These are phyloP conservation scores for Aspergillus costaricaensis DNA, from an alignment of 2,329 filamentous ascomycete species.

Conservation along the genomic window DNA sequence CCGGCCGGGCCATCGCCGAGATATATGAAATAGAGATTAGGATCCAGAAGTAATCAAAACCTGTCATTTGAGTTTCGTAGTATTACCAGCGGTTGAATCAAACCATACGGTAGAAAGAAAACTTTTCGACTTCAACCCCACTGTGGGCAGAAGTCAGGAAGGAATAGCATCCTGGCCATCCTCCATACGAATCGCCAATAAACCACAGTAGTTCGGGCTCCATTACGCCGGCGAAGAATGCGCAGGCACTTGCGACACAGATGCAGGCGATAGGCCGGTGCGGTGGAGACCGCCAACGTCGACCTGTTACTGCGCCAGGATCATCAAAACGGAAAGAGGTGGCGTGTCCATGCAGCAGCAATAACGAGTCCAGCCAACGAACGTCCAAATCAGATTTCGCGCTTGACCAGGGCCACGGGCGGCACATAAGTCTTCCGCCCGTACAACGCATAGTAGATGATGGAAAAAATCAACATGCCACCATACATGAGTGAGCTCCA, in stretches of 20 bases:
- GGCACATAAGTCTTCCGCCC: conserved; percentile 39
- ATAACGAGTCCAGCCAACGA: neutral
- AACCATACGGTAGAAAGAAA: neutral
- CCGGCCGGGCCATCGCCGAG: neutral
- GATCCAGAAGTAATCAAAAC: neutral
- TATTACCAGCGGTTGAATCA: neutral
- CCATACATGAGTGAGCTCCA: conserved; percentile 43
- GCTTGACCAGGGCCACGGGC: conserved; percentile 28
- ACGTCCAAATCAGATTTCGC: conserved; percentile 10
- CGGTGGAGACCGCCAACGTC: neutral
- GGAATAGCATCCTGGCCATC: neutral
- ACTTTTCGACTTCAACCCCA: neutral
- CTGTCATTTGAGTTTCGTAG: neutral
- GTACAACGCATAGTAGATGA: conserved; percentile 38
- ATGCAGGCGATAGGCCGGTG: neutral
- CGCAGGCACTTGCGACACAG: neutral
- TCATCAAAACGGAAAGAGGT: neutral
- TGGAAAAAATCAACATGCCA: conserved; percentile 37
- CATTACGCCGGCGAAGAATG: neutral
- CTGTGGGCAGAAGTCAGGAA: neutral
- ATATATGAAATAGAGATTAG: neutral
- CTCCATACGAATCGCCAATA: neutral
- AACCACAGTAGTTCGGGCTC: neutral
- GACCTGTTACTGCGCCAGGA: neutral
- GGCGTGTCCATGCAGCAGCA: neutral